These are phyloP conservation scores for Coniella vitis DNA, from an alignment of 2,329 filamentous ascomycete species.

Conservation along the genomic window DNA sequence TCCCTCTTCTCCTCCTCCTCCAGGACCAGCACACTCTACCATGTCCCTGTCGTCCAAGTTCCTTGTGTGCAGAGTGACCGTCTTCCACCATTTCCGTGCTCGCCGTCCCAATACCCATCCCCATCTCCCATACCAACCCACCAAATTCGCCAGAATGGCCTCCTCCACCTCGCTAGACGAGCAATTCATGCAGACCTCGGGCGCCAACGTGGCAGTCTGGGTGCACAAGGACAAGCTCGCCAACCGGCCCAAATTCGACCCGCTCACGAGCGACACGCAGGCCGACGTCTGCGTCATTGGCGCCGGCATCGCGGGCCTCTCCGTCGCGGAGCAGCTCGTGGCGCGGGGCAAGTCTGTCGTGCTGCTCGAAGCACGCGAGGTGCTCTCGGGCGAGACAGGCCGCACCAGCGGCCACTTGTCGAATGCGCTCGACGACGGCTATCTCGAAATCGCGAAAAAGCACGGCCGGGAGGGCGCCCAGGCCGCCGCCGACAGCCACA, in stretches of 20 bases:
- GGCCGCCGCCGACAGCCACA: slow-evolving; percentile 45
- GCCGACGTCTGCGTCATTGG: slow-evolving; percentile 46
- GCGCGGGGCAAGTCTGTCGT: slow-evolving; percentile 41
- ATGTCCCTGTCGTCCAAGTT: too few species aligned
- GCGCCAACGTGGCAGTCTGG: slow-evolving; percentile 46
- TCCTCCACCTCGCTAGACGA: too few species aligned
- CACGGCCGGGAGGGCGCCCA: slow-evolving; percentile 43
- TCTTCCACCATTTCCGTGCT: too few species aligned
- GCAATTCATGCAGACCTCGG: slow-evolving; percentile 35
- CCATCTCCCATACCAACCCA: too few species aligned
- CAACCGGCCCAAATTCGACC: slow-evolving; percentile 34
- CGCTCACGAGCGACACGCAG: slow-evolving; percentile 35
- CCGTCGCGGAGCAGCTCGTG: slow-evolving; percentile 46
- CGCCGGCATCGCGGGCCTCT: slow-evolving; percentile 45
- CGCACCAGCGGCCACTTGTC: slow-evolving; percentile 48
- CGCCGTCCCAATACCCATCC: too few species aligned
- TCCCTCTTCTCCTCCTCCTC: too few species aligned
- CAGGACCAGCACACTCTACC: too few species aligned
- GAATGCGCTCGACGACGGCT: slow-evolving; percentile 48
- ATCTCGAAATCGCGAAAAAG: slow-evolving; percentile 42
- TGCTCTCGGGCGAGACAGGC: slow-evolving; percentile 46
- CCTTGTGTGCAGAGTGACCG: too few species aligned
- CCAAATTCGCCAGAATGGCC: too few species aligned
- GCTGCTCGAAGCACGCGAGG: slow-evolving; percentile 48
- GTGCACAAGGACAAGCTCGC: slow-evolving; percentile 40